Evolutionary conservation across 352 stramenopile genomes (phyloP), one percentile per base, ranked within the genome.

Genomic region (Globisporangium emineosum): DNA sequence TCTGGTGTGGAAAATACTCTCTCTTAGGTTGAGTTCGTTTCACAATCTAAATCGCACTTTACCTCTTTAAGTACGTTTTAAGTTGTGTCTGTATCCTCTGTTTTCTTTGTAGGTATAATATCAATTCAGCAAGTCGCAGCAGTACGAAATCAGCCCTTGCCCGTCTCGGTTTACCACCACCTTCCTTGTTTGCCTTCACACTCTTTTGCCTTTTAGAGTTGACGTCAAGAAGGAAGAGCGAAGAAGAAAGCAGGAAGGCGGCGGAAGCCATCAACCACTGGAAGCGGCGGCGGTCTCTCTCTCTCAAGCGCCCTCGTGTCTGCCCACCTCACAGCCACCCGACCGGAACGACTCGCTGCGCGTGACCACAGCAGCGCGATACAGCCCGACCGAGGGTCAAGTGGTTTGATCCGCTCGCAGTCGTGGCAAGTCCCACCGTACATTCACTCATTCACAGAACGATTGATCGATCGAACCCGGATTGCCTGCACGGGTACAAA

Each of bases 401-500:
- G 6, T 15, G n/a, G 37, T 17, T 45, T 45, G 37, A 45, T 21
- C 37, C n/a, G 19, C 15, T 45, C 37, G n/a, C n/a, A 47, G 6
- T 9, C 40, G 40, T 47, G 40, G 2, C 40, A 10, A 32, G 51
- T 57, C 51, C 29, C 32, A 58, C 12, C 12, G 10, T 35, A 13
- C 30, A 27, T 21, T 23, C 50, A 56, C 23, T 40, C 51, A 57
- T 3, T 43, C 51, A n/a, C 52, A 42, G 29, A 43, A 58, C 52
- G 51, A 40, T n/a, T n/a, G 4, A 58, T 57, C 19, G 52, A 45
- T 15, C 19, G 51, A 35, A 29, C 33, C 51, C 3, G 37, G 42
- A 50, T n/a, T 19, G 33, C 23, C 35, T 33, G 35, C 27, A 29
- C 35, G 25, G 56, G 56, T 61, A 52, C 56, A 51, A 61, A 61